Conservation (phyloP, 768 basidiomycete species). For the Boletus rex-veris region DNA sequence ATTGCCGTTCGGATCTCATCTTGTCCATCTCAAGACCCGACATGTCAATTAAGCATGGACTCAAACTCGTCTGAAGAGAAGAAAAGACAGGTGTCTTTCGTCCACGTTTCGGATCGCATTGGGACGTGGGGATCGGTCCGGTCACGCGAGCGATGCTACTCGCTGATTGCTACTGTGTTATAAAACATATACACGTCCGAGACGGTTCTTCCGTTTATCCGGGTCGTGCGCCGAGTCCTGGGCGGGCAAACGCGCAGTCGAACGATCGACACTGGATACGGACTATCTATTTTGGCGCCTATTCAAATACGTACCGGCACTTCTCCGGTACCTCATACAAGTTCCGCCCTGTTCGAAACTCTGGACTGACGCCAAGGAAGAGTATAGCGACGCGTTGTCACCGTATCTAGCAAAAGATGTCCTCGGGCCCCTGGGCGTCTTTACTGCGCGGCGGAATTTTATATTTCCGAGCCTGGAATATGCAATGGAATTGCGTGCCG, state of each 20-base stretch:
- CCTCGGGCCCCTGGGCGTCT: background rate
- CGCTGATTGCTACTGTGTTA: background rate
- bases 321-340: background rate
- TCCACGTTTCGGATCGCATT: conserved; percentile 1
- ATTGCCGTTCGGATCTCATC: background rate
- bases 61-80: background rate
- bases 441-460: background rate
- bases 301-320: background rate
- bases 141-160: background rate
- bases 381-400: background rate
- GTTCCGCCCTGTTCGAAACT: background rate
- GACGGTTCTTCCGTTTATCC: background rate
- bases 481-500: background rate
- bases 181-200: background rate
- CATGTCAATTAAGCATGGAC: background rate
- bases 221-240: background rate
- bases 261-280: background rate
- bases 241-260: background rate
- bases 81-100: background rate
- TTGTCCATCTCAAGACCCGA: background rate
- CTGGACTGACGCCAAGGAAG: background rate
- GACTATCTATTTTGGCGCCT: background rate
- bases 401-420: background rate
- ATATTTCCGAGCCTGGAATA: background rate
- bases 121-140: background rate